Evolutionary conservation across 306 rosid species (phyloP).

Genomic region (Vachellia pachyceras): DNA sequence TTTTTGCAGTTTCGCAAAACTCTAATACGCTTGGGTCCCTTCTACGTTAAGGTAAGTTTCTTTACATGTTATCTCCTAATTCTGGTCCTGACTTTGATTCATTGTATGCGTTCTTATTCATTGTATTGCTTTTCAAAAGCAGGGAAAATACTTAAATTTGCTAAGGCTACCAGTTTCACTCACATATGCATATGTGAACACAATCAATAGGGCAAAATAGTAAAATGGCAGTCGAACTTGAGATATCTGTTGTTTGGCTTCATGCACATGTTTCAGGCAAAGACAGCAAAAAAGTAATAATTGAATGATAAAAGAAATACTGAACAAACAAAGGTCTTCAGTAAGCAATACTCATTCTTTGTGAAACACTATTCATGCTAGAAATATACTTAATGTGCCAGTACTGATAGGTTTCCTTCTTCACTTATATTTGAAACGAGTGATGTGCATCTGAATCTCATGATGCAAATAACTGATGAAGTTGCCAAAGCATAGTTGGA

Average conservation of each 20-base stretch:
- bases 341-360: background rate
- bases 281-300: background rate
- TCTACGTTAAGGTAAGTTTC: conserved; percentile 89
- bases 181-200: conserved; percentile 9
- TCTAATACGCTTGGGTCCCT: conserved; percentile 91
- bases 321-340: background rate
- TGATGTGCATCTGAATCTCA: background rate
- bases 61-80: conserved; percentile 36
- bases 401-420: background rate
- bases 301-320: background rate
- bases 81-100: conserved; percentile 3
- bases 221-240: background rate
- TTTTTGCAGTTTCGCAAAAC: conserved; percentile 96
- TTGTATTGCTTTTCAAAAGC: conserved; percentile 4
- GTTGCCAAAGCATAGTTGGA: background rate
- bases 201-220: background rate
- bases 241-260: background rate
- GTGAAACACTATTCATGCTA: background rate
- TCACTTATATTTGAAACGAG: background rate
- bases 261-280: background rate
- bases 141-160: background rate
- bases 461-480: background rate
- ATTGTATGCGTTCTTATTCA: conserved; percentile 16
- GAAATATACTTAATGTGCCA: background rate
- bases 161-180: conserved; percentile 31